Percentiles rank a stretch among this genome's conserved stretches.
These are phyloP conservation scores for Trichoderma asperelloides DNA, from an alignment of 495 filamentous ascomycete genomes.

Conservation along the genomic window DNA sequence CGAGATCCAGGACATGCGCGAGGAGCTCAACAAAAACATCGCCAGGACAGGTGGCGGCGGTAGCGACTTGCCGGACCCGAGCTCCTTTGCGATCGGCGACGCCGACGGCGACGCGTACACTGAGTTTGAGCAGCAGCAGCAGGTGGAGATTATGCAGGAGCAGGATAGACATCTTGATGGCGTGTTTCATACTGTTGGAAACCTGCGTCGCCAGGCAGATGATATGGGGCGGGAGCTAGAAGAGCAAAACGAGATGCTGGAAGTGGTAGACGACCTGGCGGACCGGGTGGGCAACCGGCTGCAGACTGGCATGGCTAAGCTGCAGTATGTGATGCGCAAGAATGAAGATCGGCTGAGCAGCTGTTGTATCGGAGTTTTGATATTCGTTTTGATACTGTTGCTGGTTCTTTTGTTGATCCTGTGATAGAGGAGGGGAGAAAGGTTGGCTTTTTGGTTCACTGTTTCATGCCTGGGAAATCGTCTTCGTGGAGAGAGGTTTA, in stretches of 20 bases:
- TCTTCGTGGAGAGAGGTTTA: not conserved
- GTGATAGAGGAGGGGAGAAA: slow-evolving; percentile 19
- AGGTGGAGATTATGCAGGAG: slow-evolving; percentile 85
- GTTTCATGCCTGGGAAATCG: not conserved
- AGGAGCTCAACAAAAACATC: slow-evolving; percentile 56
- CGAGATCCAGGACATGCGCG: slow-evolving; percentile 81
- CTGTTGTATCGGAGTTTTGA: slow-evolving; percentile 83
- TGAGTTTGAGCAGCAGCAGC: slow-evolving; percentile 87
- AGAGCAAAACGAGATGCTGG: slow-evolving; percentile 76
- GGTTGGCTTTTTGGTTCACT: slow-evolving; percentile 1
- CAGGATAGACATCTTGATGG: slow-evolving; percentile 90
- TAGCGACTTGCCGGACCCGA: slow-evolving; percentile 56
- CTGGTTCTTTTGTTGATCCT: slow-evolving; percentile 59
- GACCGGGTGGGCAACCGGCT: slow-evolving; percentile 83
- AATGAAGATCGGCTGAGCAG: slow-evolving; percentile 90
- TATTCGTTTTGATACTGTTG: slow-evolving; percentile 75
- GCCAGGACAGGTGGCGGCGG: slow-evolving; percentile 11
- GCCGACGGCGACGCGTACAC: slow-evolving; percentile 54
- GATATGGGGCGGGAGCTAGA: slow-evolving; percentile 93
- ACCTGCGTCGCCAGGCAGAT: slow-evolving; percentile 78
- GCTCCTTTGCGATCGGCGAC: slow-evolving; percentile 49
- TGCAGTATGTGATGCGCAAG: slow-evolving; percentile 73
- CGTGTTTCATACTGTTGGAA: slow-evolving; percentile 87
- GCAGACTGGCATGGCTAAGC: slow-evolving; percentile 74
- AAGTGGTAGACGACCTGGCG: slow-evolving; percentile 69